Evolutionary conservation across 2,329 filamentous ascomycete species (phyloP).

Genomic region (Ascochyta viciae-villosae): DNA sequence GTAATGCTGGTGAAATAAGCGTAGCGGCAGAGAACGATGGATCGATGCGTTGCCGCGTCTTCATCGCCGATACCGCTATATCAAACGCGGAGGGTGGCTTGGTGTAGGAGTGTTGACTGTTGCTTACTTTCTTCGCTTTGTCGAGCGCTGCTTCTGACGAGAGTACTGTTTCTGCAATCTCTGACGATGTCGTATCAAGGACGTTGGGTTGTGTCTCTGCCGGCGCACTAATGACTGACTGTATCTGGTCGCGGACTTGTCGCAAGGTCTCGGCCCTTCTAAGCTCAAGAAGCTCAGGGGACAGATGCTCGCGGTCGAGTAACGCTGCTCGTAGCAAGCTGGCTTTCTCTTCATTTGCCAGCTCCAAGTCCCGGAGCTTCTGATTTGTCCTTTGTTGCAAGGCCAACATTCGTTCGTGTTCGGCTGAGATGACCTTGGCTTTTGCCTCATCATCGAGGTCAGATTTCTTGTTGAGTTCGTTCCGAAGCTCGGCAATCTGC

Average conservation of each 20-base stretch:
- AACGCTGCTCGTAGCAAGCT: constrained; percentile 43
- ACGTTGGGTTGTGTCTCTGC: constrained; percentile 41
- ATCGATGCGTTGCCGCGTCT: constrained; percentile 25
- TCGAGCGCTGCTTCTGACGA: constrained; percentile 45
- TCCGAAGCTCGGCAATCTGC: constrained; percentile 45
- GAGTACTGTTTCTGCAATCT: constrained; percentile 46
- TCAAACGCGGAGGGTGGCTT: constrained; percentile 31
- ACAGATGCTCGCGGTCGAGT: constrained; percentile 43
- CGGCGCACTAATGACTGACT: constrained; percentile 40
- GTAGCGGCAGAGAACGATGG: constrained; percentile 33
- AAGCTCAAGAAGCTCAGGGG: constrained; percentile 42
- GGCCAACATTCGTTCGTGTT: constrained; percentile 45
- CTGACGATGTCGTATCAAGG: constrained; percentile 40
- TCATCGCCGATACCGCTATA: constrained; percentile 29
- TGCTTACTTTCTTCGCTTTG: constrained; percentile 49
- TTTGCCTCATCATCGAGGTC: constrained; percentile 42
- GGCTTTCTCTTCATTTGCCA: constrained; percentile 46
- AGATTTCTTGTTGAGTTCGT: constrained; percentile 46
- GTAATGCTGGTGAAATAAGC: constrained; percentile 27
- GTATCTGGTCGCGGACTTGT: constrained; percentile 44
- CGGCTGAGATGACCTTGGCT: constrained; percentile 39
- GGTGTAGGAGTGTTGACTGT: constrained; percentile 32
- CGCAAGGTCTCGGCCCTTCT: constrained; percentile 42
- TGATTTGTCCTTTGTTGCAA: constrained; percentile 46
- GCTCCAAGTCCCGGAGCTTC: constrained; percentile 44